phyloP scores from a whole-genome alignment of 306 rosid genomes.

The Prunus dulcis region DNA sequence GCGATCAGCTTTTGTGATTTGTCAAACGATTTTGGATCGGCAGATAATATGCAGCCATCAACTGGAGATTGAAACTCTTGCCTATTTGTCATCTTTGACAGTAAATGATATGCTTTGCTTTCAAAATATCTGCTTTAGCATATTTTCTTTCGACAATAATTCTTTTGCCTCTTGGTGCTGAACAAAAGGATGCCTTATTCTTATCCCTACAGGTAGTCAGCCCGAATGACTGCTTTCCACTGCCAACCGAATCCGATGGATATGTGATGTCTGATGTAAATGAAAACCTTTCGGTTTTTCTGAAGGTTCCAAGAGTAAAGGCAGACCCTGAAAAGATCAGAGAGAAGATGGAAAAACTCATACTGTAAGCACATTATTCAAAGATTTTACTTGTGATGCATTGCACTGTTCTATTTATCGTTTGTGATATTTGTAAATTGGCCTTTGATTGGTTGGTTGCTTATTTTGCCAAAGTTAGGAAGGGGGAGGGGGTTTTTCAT shows the following conservation, averaged over 20 bases:
- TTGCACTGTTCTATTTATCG: too few species aligned
- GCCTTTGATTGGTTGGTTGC: too few species aligned
- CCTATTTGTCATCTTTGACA: constrained; percentile 64
- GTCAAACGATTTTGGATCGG: constrained; percentile 26
- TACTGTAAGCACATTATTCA: constrained; percentile 27
- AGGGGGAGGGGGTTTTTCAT: too few species aligned
- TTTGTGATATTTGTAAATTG: not conserved
- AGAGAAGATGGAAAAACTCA: constrained; percentile 42
- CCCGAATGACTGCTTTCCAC: constrained; percentile 26
- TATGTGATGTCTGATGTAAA: constrained; percentile 42
- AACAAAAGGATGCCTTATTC: not conserved
- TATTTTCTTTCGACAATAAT: not conserved
- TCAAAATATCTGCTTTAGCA: not conserved
- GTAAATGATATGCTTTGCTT: constrained; percentile 24
- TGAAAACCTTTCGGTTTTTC: constrained; percentile 42
- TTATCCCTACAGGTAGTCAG: constrained; percentile 29
- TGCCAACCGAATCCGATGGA: constrained; percentile 22
- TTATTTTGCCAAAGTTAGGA: too few species aligned
- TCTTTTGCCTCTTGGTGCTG: too few species aligned
- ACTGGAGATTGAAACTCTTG: constrained; percentile 71
- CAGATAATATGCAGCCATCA: constrained; percentile 36
- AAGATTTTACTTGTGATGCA: constrained; percentile 13
- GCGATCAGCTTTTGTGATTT: constrained; percentile 34
- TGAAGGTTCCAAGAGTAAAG: constrained; percentile 38
- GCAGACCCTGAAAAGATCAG: constrained; percentile 47